Conservation (phyloP, 2,329 filamentous ascomycete species). For the Aspergillus sp. region DNA sequence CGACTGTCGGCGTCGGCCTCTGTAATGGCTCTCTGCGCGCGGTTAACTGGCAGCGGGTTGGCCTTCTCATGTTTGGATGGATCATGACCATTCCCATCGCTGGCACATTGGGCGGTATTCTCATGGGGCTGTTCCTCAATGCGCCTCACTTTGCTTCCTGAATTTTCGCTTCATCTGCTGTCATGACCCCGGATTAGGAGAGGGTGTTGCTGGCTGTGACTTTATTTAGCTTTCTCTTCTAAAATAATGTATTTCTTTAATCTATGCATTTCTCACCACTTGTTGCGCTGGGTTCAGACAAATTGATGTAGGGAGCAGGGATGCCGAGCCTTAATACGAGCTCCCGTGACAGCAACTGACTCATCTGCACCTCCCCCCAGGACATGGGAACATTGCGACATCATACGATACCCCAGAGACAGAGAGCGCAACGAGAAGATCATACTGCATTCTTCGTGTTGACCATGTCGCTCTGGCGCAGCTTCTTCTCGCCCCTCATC, state of each 20-base stretch:
- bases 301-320: too few species aligned
- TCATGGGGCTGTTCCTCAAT: conserved; percentile 58
- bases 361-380: neutral
- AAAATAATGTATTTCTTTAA: neutral
- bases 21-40: conserved; percentile 72
- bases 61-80: conserved; percentile 66
- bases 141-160: conserved; percentile 54
- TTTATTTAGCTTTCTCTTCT: neutral
- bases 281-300: too few species aligned
- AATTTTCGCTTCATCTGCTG: neutral
- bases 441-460: too few species aligned
- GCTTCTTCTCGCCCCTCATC: conserved; percentile 8
- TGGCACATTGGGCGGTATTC: conserved; percentile 53
- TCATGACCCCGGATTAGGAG: neutral
- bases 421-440: too few species aligned
- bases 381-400: neutral
- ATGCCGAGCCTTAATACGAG: too few species aligned
- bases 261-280: too few species aligned
- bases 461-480: neutral
- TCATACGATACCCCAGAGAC: too few species aligned
- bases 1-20: conserved; percentile 74
- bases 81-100: conserved; percentile 64
- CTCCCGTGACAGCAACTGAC: too few species aligned
- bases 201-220: neutral
- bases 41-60: conserved; percentile 74